These are phyloP conservation scores for Populus pruinosa DNA, from an alignment of 345 rosid genomes.

Conservation along the genomic window DNA sequence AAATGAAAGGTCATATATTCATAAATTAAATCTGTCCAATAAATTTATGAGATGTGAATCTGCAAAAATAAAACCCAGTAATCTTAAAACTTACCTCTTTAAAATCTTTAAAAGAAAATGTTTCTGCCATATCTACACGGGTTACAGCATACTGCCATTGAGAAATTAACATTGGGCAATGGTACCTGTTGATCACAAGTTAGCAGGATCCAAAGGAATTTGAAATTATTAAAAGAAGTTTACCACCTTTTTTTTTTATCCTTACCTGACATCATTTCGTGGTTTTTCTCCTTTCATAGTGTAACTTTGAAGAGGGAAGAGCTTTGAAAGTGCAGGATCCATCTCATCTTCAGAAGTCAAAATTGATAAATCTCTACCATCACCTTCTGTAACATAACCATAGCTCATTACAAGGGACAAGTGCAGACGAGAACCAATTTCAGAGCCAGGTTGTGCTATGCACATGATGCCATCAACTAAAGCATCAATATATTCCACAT, in stretches of 20 bases:
- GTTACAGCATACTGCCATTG: slow-evolving; percentile 89
- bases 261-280: slow-evolving; percentile 68
- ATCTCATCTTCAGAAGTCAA: slow-evolving; percentile 29
- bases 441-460: slow-evolving; percentile 53
- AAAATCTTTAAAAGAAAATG: slow-evolving; percentile 62
- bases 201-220: not conserved
- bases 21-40: not conserved
- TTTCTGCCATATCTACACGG: slow-evolving; percentile 63
- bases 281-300: slow-evolving; percentile 69
- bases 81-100: slow-evolving; percentile 47
- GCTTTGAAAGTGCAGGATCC: slow-evolving; percentile 37
- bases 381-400: slow-evolving; percentile 45
- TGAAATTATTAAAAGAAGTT: not conserved
- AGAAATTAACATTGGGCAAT: slow-evolving; percentile 78
- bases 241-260: not conserved
- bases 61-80: not conserved
- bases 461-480: slow-evolving; percentile 49
- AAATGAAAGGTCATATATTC: not conserved
- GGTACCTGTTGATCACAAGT: slow-evolving; percentile 50
- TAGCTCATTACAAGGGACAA: slow-evolving; percentile 73
- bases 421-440: slow-evolving; percentile 58
- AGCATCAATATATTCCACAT: slow-evolving; percentile 41
- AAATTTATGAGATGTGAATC: not conserved
- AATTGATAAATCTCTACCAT: slow-evolving; percentile 38
- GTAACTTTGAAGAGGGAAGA: slow-evolving; percentile 77